Base-by-base conservation (phyloP, 441 rosid genomes). In the Corymbia citriodora region DNA sequence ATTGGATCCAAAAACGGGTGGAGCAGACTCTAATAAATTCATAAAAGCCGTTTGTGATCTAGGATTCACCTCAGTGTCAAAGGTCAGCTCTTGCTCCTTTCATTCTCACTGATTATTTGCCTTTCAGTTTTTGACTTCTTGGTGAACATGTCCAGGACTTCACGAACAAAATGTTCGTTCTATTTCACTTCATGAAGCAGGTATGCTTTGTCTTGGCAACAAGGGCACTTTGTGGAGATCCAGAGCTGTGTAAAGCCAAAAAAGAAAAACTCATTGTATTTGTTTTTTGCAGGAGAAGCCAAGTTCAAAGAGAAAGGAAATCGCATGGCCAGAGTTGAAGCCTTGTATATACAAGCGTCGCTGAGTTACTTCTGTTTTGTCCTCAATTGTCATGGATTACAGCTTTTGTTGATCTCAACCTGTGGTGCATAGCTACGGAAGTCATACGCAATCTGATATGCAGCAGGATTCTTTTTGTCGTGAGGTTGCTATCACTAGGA, bases 321-420 rank as follows among this genome's bases (percentile, higher is more conserved):
- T 95, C 5, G 91, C 93, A 54, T 98, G 99, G 99, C 99, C 99
- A 0, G 96, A 96, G 93, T 90, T 97, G 89, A 97, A 97, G 92
- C 97, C 99, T 88, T 97, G 99, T 90, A 87, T 97, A 87, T 96
- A 96, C 93, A 97, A 97, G 94, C 97, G 99, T 55, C 96, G 99
- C 13, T 96, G 94, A 23, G 50, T 40, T 40, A 40, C 50, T 21
- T 74, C 50, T 74, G 83, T 40, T 40, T 74, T 74, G 9, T 6
- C 3, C 9, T 12, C 50, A 21, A 40, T 40, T 45, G 29, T 74
- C 50, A 12, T 74, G 27, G 50, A 6, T 11, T 7, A 2, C 2
- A 1, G 50, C 29, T 74, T 1, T 21, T 40, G 50, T 36, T 0
- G 45, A 25, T 40, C n/a, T 40, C 2, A 6, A 40, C 85, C 52